A percentile compares a stretch with the other conserved stretches of the same genome.
phyloP scores from a whole-genome alignment of 2,329 filamentous ascomycete genomes.

The Macrophomina tecta region DNA sequence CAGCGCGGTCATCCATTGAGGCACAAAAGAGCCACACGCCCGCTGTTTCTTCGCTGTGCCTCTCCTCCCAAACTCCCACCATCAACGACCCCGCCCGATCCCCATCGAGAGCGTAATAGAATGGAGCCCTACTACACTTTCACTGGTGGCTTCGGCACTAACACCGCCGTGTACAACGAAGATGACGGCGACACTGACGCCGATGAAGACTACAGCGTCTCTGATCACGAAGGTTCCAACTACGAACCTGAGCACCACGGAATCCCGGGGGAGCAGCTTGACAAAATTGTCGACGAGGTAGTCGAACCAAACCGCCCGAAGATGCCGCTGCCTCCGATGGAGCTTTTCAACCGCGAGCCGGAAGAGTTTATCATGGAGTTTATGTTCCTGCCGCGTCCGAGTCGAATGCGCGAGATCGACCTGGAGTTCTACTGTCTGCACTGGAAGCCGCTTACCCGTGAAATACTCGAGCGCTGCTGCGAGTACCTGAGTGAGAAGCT shows the following conservation, averaged over 20 bases:
- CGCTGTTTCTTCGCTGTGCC: neutral
- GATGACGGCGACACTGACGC: conserved; percentile 25
- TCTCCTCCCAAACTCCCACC: neutral
- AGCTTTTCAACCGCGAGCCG: neutral
- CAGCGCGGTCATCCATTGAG: too few species aligned
- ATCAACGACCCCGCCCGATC: neutral
- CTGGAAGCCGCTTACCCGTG: conserved; percentile 1
- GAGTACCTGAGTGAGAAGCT: neutral
- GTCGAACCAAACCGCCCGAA: neutral
- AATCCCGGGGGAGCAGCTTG: neutral
- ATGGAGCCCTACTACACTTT: neutral
- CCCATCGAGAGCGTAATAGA: neutral
- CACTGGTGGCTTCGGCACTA: neutral
- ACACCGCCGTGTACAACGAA: neutral
- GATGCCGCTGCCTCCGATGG: conserved; percentile 8
- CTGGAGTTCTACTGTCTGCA: conserved; percentile 3
- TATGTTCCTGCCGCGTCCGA: conserved; percentile 14
- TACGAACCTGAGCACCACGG: conserved; percentile 37
- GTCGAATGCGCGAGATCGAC: conserved; percentile 1
- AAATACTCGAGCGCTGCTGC: neutral
- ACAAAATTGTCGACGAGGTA: neutral
- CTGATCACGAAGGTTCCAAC: conserved; percentile 34
- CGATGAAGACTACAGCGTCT: conserved; percentile 35
- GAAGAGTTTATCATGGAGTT: conserved; percentile 3
- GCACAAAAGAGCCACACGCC: too few species aligned